phyloP scores from a whole-genome alignment of 768 basidiomycete species.

The Termitomyces sp. region DNA sequence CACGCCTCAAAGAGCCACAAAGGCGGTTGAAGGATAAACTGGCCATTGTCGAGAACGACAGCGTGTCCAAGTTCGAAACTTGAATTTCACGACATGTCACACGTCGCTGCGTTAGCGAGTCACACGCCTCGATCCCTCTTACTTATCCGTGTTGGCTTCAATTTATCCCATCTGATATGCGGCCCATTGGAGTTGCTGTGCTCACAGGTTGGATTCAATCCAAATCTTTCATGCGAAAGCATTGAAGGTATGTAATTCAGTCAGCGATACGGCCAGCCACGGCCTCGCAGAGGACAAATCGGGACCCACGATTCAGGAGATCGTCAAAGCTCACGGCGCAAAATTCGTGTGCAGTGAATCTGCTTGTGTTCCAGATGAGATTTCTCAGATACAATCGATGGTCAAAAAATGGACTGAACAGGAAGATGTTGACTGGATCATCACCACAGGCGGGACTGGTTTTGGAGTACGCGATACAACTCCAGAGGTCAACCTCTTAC shows the following conservation, averaged over 20 bases:
- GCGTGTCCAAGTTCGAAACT: not conserved
- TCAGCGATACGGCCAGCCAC: conserved; percentile 69
- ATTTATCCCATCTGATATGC: conserved; percentile 7
- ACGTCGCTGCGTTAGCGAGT: not conserved
- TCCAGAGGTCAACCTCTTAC: conserved; percentile 58
- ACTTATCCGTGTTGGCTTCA: not conserved
- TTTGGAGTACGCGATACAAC: conserved; percentile 80
- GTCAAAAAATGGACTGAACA: conserved; percentile 45
- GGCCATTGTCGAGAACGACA: conserved; percentile 16
- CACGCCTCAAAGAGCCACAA: conserved; percentile 5
- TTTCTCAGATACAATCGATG: conserved; percentile 40
- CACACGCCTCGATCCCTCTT: no score
- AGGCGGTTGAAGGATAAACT: conserved; percentile 18
- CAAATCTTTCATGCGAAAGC: not conserved
- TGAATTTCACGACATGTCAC: conserved; percentile 12
- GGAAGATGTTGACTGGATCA: conserved; percentile 61
- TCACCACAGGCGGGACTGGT: conserved; percentile 88
- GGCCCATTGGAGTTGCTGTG: conserved; percentile 24
- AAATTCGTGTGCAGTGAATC: conserved; percentile 34
- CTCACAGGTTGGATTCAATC: conserved; percentile 25
- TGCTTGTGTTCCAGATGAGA: conserved; percentile 66
- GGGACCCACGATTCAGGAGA: conserved; percentile 56
- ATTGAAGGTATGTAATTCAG: conserved; percentile 28
- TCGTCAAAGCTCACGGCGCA: conserved; percentile 31
- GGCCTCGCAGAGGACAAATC: conserved; percentile 54